These are phyloP conservation scores for Xylaria sp. DNA, from an alignment of 2,329 filamentous ascomycete species.

Conservation along the genomic window DNA sequence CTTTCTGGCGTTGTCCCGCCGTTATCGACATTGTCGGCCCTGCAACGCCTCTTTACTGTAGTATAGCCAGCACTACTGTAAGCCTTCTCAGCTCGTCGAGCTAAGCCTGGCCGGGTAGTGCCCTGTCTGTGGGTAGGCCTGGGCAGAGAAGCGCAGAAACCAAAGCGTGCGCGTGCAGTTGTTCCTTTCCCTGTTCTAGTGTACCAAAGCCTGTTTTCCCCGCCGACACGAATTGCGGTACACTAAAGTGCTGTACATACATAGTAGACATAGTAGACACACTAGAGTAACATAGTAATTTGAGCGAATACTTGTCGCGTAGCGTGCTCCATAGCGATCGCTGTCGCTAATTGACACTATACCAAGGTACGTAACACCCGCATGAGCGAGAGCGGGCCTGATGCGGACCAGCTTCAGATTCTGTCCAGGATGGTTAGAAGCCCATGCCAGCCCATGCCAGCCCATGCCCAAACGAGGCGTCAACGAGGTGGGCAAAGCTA, in stretches of 20 bases:
- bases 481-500: neutral
- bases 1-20: neutral
- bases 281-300: too few relatives aligned
- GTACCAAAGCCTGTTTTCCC: neutral
- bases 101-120: neutral
- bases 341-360: neutral
- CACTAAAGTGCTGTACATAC: neutral
- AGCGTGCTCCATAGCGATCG: neutral
- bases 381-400: neutral
- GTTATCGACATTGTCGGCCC: neutral
- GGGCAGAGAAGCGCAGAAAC: neutral
- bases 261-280: too few relatives aligned
- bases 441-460: too few relatives aligned
- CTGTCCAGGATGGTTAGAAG: neutral
- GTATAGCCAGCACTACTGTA: too few relatives aligned
- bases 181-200: neutral
- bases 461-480: conserved; percentile 1
- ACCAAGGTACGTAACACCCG: neutral
- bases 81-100: conserved; percentile 8
- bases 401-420: conserved; percentile 3
- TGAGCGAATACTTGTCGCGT: neutral
- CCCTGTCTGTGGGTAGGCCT: neutral
- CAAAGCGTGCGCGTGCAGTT: neutral
- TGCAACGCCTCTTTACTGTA: too few relatives aligned
- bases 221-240: neutral